phyloP scores from a whole-genome alignment of 2,329 filamentous ascomycete genomes.

The Alternaria atra region DNA sequence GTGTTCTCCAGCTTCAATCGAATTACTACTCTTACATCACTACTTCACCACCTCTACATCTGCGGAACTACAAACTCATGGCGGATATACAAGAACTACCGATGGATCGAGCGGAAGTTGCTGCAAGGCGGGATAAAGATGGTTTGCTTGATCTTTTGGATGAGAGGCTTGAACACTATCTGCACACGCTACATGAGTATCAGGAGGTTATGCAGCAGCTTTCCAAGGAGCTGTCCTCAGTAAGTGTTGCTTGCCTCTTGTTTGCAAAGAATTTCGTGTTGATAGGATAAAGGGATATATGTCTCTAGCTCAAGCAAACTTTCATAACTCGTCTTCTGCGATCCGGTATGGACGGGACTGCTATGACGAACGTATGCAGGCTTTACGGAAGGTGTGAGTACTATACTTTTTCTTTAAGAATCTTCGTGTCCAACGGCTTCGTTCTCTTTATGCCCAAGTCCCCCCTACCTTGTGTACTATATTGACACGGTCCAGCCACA shows the following conservation, averaged over 20 bases:
- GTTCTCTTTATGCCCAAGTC: neutral
- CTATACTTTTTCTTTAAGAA: neutral
- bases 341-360: slow-evolving; percentile 73
- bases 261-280: neutral
- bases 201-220: slow-evolving; percentile 66
- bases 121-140: slow-evolving; percentile 26
- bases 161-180: slow-evolving; percentile 70
- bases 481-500: slow-evolving; percentile 3
- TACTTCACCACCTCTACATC: neutral
- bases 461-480: neutral
- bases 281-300: slow-evolving; percentile 52
- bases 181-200: slow-evolving; percentile 73
- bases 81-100: slow-evolving; percentile 13
- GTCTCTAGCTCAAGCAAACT: slow-evolving; percentile 77
- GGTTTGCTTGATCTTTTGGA: slow-evolving; percentile 63
- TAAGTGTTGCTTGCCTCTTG: slow-evolving; percentile 48
- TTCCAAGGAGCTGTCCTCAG: slow-evolving; percentile 61
- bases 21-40: neutral
- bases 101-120: neutral
- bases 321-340: slow-evolving; percentile 69
- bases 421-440: neutral
- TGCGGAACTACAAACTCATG: slow-evolving; percentile 13
- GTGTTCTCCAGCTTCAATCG: neutral
- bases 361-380: slow-evolving; percentile 79
- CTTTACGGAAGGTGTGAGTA: slow-evolving; percentile 60